These are phyloP conservation scores for Leptodermis oblonga DNA, from an alignment of 257 asterid species.

Conservation along the genomic window DNA sequence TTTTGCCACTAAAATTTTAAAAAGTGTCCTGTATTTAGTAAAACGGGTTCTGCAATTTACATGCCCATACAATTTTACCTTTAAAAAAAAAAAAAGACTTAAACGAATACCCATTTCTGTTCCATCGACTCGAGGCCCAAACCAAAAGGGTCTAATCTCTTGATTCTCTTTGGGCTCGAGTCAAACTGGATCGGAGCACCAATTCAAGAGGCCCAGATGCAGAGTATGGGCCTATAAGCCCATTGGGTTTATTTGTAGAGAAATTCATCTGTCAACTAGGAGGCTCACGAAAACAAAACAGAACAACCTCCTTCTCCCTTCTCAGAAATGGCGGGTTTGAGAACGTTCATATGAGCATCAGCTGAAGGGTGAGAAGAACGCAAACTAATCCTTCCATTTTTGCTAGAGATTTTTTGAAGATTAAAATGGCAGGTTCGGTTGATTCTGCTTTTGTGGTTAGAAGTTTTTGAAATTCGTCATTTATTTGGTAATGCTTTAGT, in stretches of 20 bases:
- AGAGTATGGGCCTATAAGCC: background rate
- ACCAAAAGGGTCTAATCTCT: no score
- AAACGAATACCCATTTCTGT: no score
- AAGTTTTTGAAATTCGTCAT: background rate
- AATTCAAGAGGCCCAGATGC: background rate
- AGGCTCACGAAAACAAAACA: no score
- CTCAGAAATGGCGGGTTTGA: slow-evolving; percentile 3
- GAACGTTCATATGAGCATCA: background rate
- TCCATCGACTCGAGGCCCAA: no score
- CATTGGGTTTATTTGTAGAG: background rate
- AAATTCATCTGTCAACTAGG: background rate
- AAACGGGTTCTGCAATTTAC: no score
- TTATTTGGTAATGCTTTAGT: background rate
- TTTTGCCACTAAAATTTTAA: no score
- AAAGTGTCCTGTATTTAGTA: no score
- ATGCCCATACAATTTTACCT: no score
- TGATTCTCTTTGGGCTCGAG: no score
- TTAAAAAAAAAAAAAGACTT: no score
- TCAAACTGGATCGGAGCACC: background rate
- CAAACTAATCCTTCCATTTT: background rate
- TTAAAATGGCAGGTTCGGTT: slow-evolving; percentile 26
- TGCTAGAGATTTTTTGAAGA: background rate
- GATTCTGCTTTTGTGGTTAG: background rate
- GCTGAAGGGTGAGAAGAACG: background rate
- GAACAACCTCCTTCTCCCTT: background rate